phyloP scores from a whole-genome alignment of 2,329 filamentous ascomycete species.

The Beauveria rudraprayagi region DNA sequence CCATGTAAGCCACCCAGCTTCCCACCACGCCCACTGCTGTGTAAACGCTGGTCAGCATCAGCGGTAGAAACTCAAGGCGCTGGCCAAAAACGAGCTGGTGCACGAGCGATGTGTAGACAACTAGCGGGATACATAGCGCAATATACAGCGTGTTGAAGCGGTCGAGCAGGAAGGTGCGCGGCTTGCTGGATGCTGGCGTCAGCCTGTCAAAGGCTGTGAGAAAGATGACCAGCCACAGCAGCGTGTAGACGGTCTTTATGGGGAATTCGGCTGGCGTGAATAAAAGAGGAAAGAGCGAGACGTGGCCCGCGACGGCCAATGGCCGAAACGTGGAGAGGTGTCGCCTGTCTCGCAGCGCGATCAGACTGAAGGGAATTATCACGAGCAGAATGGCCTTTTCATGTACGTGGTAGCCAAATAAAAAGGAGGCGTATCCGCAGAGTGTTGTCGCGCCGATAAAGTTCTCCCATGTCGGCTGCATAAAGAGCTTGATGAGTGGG shows the following conservation, averaged over 20 bases:
- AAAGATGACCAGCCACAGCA: slow-evolving; percentile 85
- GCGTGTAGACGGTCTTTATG: slow-evolving; percentile 86
- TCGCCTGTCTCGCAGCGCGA: slow-evolving; percentile 81
- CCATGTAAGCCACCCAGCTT: slow-evolving; percentile 90
- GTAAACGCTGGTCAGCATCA: slow-evolving; percentile 97
- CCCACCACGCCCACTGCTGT: slow-evolving; percentile 89
- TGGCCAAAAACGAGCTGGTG: slow-evolving; percentile 79
- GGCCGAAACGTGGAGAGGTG: slow-evolving; percentile 89
- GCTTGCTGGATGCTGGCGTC: slow-evolving; percentile 70
- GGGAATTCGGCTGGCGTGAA: slow-evolving; percentile 92
- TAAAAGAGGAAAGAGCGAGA: slow-evolving; percentile 87
- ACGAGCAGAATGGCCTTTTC: slow-evolving; percentile 94
- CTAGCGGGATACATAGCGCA: slow-evolving; percentile 77
- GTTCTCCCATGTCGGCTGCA: slow-evolving; percentile 72
- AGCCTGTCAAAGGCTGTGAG: slow-evolving; percentile 79
- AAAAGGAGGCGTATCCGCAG: slow-evolving; percentile 91
- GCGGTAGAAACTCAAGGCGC: slow-evolving; percentile 78
- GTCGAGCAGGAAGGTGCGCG: slow-evolving; percentile 84
- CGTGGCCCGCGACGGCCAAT: slow-evolving; percentile 84
- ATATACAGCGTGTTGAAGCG: slow-evolving; percentile 87
- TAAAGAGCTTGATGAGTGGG: slow-evolving; percentile 74
- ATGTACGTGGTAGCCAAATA: slow-evolving; percentile 98
- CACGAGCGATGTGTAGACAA: slow-evolving; percentile 77
- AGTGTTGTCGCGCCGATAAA: slow-evolving; percentile 87
- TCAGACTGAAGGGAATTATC: slow-evolving; percentile 88